Base-by-base conservation (phyloP, 176 grass and related monocot species). In the Aegilops bicornis region DNA sequence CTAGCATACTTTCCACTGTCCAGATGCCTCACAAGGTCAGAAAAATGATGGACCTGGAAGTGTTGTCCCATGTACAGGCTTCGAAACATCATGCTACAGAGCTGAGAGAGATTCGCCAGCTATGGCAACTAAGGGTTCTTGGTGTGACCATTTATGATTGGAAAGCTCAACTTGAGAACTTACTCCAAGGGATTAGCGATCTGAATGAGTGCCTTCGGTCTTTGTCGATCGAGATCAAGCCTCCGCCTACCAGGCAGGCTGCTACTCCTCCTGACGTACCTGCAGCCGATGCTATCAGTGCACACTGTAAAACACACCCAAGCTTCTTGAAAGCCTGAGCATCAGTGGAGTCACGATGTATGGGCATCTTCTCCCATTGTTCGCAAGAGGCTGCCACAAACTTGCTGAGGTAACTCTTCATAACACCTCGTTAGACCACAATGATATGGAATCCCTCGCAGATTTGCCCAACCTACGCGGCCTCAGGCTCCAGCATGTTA, bases 151-250 rank as follows among this genome's bases (percentile, higher is more conserved):
- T 77, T 11, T 19, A 56, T 32, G 47, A 79, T 25, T 2, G 9
- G 20, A 16, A 59, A 24, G 4, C 48, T 65, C 63, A 65, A 30
- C 24, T 65, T 65, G 63, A 65, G 63, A 65, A 65, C 63, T 16
- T 65, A 30, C 50, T 74, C 76, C 56, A 37, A 39, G 25, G 33
- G 16, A 80, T 87, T 31, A 68, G 25, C 11, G 65, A 87, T n/a
- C 76, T 87, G 35, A 16, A 71, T 42, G 14, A 50, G 6, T 17
- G 72, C 72, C 72, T 75, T 16, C 1, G 23, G 23, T 48, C 42
- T 12, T 13, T 75, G 72, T 48, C 42, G 1, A 30, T 75, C 23
- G 10, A 48, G 12, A 47, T 75, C 22, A 47, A 75, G 47, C 14
- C 47, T 50, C 15, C 47, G 25, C 42, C 70, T 35, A 0, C 8